A percentile compares a stretch with the other conserved stretches of the same genome.
Evolutionary conservation across 179 eudicot genomes (phyloP).

Genomic region (Patellifolia procumbens): DNA sequence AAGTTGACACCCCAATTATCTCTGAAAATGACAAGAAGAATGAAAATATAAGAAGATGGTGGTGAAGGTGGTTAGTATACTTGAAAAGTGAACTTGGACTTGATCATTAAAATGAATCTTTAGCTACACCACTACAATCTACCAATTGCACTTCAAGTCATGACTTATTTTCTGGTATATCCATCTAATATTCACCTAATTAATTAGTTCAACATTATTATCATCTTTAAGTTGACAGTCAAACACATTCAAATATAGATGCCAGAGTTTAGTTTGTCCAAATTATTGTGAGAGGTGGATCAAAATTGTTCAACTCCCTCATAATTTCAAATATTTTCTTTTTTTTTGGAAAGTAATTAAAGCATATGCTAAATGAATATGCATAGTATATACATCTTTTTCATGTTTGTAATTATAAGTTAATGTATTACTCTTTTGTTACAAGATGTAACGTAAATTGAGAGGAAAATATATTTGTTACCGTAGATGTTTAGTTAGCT

Average conservation of each 20-base stretch:
- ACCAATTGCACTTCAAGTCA: constrained; percentile 7
- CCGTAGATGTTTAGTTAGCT: neutral
- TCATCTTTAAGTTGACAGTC: constrained; percentile 9
- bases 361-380: constrained; percentile 7
- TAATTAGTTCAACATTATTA: constrained; percentile 21
- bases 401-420: neutral
- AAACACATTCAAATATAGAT: constrained; percentile 25
- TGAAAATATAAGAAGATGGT: constrained; percentile 1
- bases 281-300: constrained; percentile 32
- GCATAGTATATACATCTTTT: neutral
- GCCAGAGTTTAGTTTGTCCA: constrained; percentile 10
- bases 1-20: constrained; percentile 22
- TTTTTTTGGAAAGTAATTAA: no score
- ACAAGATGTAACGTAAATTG: neutral
- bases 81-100: constrained; percentile 74
- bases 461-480: neutral
- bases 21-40: constrained; percentile 17
- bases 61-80: constrained; percentile 55
- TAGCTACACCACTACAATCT: constrained; percentile 15
- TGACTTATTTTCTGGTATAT: neutral
- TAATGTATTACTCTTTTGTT: neutral
- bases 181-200: constrained; percentile 25
- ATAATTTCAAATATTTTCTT: neutral
- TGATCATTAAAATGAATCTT: constrained; percentile 24
- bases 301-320: constrained; percentile 25